Percentiles rank a stretch among this genome's conserved stretches.
Evolutionary conservation across 2,329 filamentous ascomycete genomes (phyloP).

Genomic region (Aureobasidium mangrovei): DNA sequence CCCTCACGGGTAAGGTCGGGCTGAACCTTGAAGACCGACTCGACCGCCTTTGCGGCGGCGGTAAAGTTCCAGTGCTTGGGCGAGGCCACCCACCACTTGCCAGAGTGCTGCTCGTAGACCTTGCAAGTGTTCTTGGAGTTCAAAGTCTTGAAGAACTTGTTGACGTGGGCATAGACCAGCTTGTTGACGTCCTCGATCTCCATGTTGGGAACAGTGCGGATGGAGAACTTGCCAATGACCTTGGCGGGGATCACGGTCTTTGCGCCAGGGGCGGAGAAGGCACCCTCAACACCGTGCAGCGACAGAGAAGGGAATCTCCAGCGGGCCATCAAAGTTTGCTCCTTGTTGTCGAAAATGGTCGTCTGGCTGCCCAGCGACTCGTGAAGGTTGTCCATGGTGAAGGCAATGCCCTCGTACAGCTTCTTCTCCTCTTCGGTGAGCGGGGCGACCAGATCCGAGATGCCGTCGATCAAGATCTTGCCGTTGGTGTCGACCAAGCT

Average conservation of each 20-base stretch:
- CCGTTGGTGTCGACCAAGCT: constrained; percentile 82
- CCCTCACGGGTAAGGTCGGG: constrained; percentile 95
- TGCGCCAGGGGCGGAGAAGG: constrained; percentile 83
- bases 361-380: constrained; percentile 86
- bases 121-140: constrained; percentile 87
- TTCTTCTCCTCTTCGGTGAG: constrained; percentile 76
- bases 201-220: constrained; percentile 96
- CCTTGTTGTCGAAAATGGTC: constrained; percentile 79
- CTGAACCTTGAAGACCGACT: constrained; percentile 86
- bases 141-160: constrained; percentile 77
- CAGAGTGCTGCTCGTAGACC: constrained; percentile 74
- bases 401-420: constrained; percentile 84
- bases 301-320: constrained; percentile 94
- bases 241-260: constrained; percentile 99
- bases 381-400: constrained; percentile 92
- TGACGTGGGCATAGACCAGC: constrained; percentile 73
- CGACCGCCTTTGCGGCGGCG: constrained; percentile 88
- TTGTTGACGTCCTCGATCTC: constrained; percentile 82
- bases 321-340: constrained; percentile 85
- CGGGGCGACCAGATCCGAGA: constrained; percentile 86
- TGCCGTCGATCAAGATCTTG: constrained; percentile 88
- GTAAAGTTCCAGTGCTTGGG: constrained; percentile 99
- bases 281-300: constrained; percentile 89
- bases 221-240: constrained; percentile 96
- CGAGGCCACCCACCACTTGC: constrained; percentile 98